Evolutionary conservation across 2,329 filamentous ascomycete species (phyloP).

Genomic region (Arthroderma sp.): DNA sequence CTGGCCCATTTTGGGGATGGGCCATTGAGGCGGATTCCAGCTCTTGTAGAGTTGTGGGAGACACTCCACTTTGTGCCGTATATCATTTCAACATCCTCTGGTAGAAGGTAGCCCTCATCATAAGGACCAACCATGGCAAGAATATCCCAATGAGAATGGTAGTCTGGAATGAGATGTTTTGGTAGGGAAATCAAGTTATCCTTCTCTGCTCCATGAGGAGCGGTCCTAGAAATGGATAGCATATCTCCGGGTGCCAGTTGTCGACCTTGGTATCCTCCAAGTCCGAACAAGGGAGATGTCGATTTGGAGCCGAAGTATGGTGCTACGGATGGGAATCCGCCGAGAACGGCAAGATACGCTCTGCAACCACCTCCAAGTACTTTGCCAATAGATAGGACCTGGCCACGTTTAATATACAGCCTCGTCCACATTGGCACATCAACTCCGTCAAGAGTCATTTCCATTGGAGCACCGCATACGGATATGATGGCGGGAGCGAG

Average conservation of each 20-base stretch:
- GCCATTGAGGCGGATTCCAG: slow-evolving; percentile 47
- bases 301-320: slow-evolving; percentile 46
- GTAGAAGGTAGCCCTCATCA: slow-evolving; percentile 39
- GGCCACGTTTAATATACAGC: slow-evolving; percentile 37
- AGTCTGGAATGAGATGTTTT: slow-evolving; percentile 34
- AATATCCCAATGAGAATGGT: slow-evolving; percentile 40
- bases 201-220: slow-evolving; percentile 17
- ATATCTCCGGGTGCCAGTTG: slow-evolving; percentile 42
- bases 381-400: slow-evolving; percentile 43
- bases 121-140: slow-evolving; percentile 44
- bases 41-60: slow-evolving; percentile 47
- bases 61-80: slow-evolving; percentile 40
- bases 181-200: slow-evolving; percentile 28
- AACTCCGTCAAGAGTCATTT: slow-evolving; percentile 38
- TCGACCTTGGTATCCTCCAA: slow-evolving; percentile 49
- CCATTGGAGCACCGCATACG: slow-evolving; percentile 43
- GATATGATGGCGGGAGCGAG: slow-evolving; percentile 41
- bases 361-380: slow-evolving; percentile 41
- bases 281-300: slow-evolving; percentile 43
- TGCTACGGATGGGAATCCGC: slow-evolving; percentile 35
- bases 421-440: slow-evolving; percentile 43
- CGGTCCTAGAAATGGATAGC: slow-evolving; percentile 31
- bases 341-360: slow-evolving; percentile 45
- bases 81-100: slow-evolving; percentile 43
- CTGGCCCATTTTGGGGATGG: slow-evolving; percentile 47